Evolutionary conservation across 148 eudicot species (phyloP), one percentile per base, ranked within the genome.

Genomic region (Amaranthus cruentus): DNA sequence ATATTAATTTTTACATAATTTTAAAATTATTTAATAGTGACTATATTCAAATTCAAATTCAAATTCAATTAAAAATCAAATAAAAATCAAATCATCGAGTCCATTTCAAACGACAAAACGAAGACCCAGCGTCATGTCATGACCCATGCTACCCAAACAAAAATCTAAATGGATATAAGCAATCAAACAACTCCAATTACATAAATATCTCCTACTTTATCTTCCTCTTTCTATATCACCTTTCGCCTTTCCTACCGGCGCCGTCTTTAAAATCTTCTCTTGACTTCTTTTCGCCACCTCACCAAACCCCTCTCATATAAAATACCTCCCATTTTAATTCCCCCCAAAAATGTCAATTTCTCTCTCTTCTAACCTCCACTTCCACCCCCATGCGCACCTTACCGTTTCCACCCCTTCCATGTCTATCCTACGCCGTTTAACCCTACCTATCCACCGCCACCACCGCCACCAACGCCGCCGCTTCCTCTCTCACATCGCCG

Each of bases 381-480:
- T 6, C 76, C 61, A 42, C 81, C 73, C 77, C 54, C 76, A 62
- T 75, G 70, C 70, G 64, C 78, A 70, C 77, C 79, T 73, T 13
- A 52, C 79, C 81, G 80, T 78, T 74, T 62, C 85, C 70, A 71
- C 55, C 51, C 78, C 77, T 53, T 73, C 79, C 71, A 85, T 87
- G 88, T 74, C 86, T 77, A 38, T 85, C 76, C 80, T 83, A 56
- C 90, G 85, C 82, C 84, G 54, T 62, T 60, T 80, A 69, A 52
- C 77, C 78, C 75, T 51, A 70, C 80, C 76, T 15, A 53, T 66
- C 73, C 58, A 51, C 68, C 68, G 69, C 86, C 74, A 66, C 80
- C 69, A 73, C 76, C 21, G 4, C 66, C 79, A 44, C 59, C 64
- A 10, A 21, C 66, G 57, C 59, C 75, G 53, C 54, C 88, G 85